Evolutionary conservation across 768 basidiomycete genomes (phyloP), one percentile per base, ranked within the genome.

Genomic region (Russula dissimulans): DNA sequence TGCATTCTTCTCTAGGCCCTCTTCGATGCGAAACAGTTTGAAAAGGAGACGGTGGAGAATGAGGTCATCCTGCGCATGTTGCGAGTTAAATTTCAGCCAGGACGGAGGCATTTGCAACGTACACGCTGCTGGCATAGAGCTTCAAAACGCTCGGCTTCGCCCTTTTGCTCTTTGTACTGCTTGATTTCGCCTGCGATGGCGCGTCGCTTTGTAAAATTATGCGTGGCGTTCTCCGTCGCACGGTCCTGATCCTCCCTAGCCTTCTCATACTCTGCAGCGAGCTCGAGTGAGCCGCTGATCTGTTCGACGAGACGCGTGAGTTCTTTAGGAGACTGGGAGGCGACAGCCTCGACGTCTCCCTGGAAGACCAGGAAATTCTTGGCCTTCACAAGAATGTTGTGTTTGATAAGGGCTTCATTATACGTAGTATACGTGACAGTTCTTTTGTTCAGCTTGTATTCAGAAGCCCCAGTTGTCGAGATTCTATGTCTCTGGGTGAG

Each of bases 361-460:
- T 99, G 97, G 76, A 99, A 98, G 11, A 98, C 97, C 54, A 98
- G 86, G 69, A 98, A 99, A 76, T 98, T 98, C 77, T 97, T 97
- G 12, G 97, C 97, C 74, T 97, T 97, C 68, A 98, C 94, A 49
- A 98, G 89, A 68, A 99, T 91, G 68, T 97, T 97, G 69, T 97
- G 94, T 7, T 80, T 76, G 57, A 89, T 79, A 29, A 99, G 86
- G 12, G 91, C 89, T 5, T 85, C 78, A 61, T 97, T 97, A 77
- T 98, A 99, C 1, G 83, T 82, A 12, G 86, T 80, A 71, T 95
- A 95, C 0, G 93, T 88, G 56, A 97, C 91, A 26, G 82, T 77
- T 66, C 80, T 83, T 61, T 77, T 76, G 72, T 98, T 93, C 49
- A 98, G 80, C 67, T 82, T 86, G 75, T 98, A 99, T 67, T 97